Conservation (phyloP, 768 basidiomycete species). For the Pleurotus ostreatus region DNA sequence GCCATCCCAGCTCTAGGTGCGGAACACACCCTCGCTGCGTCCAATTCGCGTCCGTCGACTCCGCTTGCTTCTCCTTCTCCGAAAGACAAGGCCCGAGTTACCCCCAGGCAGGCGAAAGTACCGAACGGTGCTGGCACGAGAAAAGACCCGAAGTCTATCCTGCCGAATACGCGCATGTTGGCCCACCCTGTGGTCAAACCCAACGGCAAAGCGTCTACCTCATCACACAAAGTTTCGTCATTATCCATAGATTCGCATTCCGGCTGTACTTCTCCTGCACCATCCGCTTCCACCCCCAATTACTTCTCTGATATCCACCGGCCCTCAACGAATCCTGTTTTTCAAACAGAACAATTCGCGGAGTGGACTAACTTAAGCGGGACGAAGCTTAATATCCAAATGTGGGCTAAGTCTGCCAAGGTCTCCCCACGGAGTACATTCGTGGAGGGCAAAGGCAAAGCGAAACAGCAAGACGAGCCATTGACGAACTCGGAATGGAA, state of each 20-base stretch:
- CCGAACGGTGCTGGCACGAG: neutral
- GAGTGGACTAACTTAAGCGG: slow-evolving; percentile 51
- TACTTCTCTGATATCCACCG: slow-evolving; percentile 78
- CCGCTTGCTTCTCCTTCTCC: slow-evolving; percentile 9
- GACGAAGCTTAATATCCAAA: slow-evolving; percentile 47
- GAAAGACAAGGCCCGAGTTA: slow-evolving; percentile 1
- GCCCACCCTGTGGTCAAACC: slow-evolving; percentile 1
- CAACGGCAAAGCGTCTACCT: neutral
- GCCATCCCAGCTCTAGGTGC: neutral
- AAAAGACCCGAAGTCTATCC: slow-evolving; percentile 4
- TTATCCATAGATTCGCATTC: neutral
- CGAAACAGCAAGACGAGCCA: slow-evolving; percentile 17
- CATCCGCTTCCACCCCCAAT: slow-evolving; percentile 39
- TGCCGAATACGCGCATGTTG: slow-evolving; percentile 8
- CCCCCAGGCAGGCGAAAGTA: neutral
- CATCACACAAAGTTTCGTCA: neutral
- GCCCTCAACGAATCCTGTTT: slow-evolving; percentile 82
- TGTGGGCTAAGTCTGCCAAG: slow-evolving; percentile 49
- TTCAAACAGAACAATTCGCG: slow-evolving; percentile 63
- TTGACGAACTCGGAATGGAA: slow-evolving; percentile 44
- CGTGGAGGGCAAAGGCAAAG: slow-evolving; percentile 40
- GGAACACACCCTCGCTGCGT: slow-evolving; percentile 8
- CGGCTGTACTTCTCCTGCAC: slow-evolving; percentile 17
- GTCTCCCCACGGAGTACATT: slow-evolving; percentile 15
- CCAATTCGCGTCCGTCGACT: slow-evolving; percentile 10